These are phyloP conservation scores for Geranium rotundifolium DNA, from an alignment of 345 rosid genomes.

Conservation along the genomic window DNA sequence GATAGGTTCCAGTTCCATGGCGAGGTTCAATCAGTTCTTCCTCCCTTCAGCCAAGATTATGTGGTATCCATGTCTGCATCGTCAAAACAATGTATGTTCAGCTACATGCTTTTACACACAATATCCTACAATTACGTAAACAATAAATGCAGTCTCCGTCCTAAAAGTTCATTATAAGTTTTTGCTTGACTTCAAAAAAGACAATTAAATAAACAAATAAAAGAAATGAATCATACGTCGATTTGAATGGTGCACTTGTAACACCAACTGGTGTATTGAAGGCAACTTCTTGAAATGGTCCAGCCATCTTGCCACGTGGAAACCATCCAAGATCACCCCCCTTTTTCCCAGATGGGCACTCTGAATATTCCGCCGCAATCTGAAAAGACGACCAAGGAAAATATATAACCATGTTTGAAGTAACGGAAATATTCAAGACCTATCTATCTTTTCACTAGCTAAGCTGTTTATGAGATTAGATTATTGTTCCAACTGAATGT, in stretches of 20 bases:
- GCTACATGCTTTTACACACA: background rate
- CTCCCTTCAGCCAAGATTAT: conserved; percentile 74
- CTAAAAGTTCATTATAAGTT: background rate
- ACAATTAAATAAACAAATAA: background rate
- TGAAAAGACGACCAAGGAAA: conserved; percentile 11
- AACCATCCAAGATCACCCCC: conserved; percentile 99
- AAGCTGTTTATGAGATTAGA: too few relatives aligned
- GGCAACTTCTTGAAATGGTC: conserved; percentile 92
- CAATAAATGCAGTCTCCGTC: background rate
- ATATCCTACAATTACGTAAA: background rate
- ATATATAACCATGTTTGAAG: background rate
- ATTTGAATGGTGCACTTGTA: conserved; percentile 92
- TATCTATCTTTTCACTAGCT: background rate
- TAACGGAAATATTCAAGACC: background rate
- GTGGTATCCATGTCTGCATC: conserved; percentile 83
- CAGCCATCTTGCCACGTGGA: conserved; percentile 96
- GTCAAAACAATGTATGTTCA: background rate
- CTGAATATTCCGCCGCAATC: conserved; percentile 92
- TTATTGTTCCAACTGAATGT: too few relatives aligned
- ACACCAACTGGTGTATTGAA: conserved; percentile 73
- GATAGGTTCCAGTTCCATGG: too few relatives aligned
- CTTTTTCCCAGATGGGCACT: conserved; percentile 93
- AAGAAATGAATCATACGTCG: conserved; percentile 43
- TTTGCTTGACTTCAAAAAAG: background rate
- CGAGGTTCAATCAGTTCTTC: conserved; percentile 46